Evolutionary conservation across 257 asterid species (phyloP), one percentile per base, ranked within the genome.

Genomic region (Plantago elongata): DNA sequence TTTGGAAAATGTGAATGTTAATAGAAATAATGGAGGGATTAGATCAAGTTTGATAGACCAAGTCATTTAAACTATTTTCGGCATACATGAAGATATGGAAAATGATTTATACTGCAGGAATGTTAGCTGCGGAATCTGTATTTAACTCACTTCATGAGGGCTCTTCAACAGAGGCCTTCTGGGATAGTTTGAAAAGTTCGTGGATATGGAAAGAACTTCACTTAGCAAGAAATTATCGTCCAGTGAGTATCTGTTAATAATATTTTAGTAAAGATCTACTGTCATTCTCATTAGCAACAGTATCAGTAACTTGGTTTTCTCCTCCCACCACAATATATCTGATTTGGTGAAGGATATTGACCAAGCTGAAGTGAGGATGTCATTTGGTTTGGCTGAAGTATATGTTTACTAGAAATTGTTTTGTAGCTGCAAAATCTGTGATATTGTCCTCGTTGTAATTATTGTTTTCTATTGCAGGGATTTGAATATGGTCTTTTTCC

Each of bases 181-280:
- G 98, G 98, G 87, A 83, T 74, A 83, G 76, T 51, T 73, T 92
- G 72, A 79, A 62, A 79, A 83, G 72, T 75, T 92, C 98, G 15
- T 92, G 98, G 97, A 73, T 92, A 74, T 92, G 95, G 97, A 77
- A 80, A 73, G 99, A 92, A 74, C 97, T 92, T 72, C 63, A 89
- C 69, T 18, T 54, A 45, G 99, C 97, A 63, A 86, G 99, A 75
- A 92, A 92, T 57, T 92, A 84, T 77, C 95, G 99, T 37, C 99
- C 97, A 16, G 99, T 92, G 72, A 92, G 96, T 72, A 43, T 48
- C 6, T 54, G 45, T 67, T 18, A 11, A 14, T 55, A 17, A 29
- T 9, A 10, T 5, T 11, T 43, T 4, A 22, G 7, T 46, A 37
- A 60, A 43, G 40, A 4, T 34, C 0, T 34, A 34, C 7, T 7